phyloP scores from a whole-genome alignment of 2,329 filamentous ascomycete genomes.

The Ophiocordyceps unilateralis region DNA sequence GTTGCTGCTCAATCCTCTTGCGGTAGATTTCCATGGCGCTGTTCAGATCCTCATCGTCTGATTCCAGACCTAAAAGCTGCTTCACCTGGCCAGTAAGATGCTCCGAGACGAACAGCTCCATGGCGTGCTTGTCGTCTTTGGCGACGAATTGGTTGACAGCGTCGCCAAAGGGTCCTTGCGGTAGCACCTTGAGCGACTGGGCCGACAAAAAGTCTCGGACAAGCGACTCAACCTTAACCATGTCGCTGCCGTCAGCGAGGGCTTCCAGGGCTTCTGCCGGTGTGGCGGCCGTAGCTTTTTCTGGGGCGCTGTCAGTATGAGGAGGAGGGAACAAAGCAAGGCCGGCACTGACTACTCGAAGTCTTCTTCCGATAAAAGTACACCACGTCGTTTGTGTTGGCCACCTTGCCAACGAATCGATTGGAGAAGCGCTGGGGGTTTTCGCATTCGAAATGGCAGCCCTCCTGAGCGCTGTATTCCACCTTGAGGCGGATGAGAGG shows the following conservation, averaged over 20 bases:
- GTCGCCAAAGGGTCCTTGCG: constrained; percentile 82
- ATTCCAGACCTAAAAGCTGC: constrained; percentile 48
- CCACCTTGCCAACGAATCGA: constrained; percentile 74
- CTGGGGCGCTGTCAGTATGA: constrained; percentile 4
- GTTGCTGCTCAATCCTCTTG: constrained; percentile 51
- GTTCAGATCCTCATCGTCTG: constrained; percentile 49
- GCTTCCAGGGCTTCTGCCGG: constrained; percentile 46
- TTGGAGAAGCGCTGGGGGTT: constrained; percentile 95
- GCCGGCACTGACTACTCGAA: constrained; percentile 14
- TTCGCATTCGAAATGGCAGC: constrained; percentile 74
- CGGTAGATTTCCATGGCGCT: constrained; percentile 59
- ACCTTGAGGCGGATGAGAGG: constrained; percentile 82
- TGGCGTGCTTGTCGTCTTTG: constrained; percentile 87
- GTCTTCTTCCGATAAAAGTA: constrained; percentile 84
- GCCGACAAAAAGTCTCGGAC: constrained; percentile 76
- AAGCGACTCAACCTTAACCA: constrained; percentile 72
- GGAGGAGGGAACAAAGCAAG: constrained; percentile 1
- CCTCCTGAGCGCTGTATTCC: constrained; percentile 73
- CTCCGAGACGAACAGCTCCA: constrained; percentile 64
- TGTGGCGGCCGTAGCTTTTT: constrained; percentile 24
- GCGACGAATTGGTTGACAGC: constrained; percentile 85
- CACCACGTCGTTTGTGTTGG: constrained; percentile 86
- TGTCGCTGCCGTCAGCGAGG: constrained; percentile 35
- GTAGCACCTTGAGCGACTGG: constrained; percentile 81
- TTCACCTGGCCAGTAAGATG: constrained; percentile 54